Evolutionary conservation across 768 basidiomycete species (phyloP).

Genomic region (Lactifluus subvellereus): DNA sequence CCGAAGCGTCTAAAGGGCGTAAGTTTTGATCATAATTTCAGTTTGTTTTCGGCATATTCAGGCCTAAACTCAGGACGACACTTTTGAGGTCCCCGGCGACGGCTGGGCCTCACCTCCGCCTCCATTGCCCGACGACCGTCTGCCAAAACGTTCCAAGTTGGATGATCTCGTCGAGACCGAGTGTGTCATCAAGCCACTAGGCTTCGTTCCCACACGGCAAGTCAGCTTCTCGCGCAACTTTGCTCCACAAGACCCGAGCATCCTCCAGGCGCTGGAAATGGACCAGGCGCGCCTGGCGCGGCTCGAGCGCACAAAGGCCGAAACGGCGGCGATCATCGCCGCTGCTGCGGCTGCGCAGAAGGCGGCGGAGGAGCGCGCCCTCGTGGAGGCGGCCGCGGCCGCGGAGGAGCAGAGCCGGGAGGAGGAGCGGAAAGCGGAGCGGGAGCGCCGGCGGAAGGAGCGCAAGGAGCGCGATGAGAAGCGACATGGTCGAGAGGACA

Average conservation of each 20-base stretch:
- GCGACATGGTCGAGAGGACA: constrained; percentile 55
- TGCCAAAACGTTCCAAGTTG: constrained; percentile 24
- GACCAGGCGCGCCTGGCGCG: constrained; percentile 17
- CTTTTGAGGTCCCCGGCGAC: constrained; percentile 21
- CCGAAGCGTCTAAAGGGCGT: constrained; percentile 58
- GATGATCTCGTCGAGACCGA: constrained; percentile 20
- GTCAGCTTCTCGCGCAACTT: neutral
- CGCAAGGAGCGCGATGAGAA: constrained; percentile 33
- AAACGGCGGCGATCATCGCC: constrained; percentile 39
- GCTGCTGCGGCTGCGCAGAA: constrained; percentile 33
- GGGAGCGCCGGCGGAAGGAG: constrained; percentile 24
- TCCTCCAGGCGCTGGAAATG: neutral
- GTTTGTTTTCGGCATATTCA: neutral
- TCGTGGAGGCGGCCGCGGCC: constrained; percentile 23
- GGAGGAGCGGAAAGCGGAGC: constrained; percentile 27
- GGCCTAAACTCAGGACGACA: constrained; percentile 26
- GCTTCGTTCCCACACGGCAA: constrained; percentile 12
- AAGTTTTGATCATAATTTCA: constrained; percentile 19
- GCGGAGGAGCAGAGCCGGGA: constrained; percentile 24
- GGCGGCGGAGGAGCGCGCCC: constrained; percentile 24
- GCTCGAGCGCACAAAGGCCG: constrained; percentile 25
- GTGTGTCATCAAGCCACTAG: constrained; percentile 28
- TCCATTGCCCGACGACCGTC: constrained; percentile 22
- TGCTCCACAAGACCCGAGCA: neutral
- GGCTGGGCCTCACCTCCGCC: constrained; percentile 7